These are phyloP conservation scores for Plectosphaerella sp. DNA, from an alignment of 2,329 filamentous ascomycete species.

Conservation along the genomic window DNA sequence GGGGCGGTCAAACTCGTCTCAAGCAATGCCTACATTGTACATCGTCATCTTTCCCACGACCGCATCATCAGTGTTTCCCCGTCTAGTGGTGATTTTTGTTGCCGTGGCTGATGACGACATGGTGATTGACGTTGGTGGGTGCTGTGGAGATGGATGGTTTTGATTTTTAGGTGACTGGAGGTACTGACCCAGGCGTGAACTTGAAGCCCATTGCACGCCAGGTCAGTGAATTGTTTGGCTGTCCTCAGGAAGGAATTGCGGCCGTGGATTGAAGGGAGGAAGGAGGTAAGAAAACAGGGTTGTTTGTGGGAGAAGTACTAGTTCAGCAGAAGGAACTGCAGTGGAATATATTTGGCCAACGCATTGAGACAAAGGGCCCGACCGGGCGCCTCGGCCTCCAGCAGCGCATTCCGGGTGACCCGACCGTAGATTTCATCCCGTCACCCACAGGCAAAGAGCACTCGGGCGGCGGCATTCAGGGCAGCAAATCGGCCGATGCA, in stretches of 20 bases:
- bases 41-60: slow-evolving; percentile 12
- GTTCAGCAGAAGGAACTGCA: no score
- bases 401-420: no score
- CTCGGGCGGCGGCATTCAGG: no score
- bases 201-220: no score
- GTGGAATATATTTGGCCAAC: no score
- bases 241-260: background rate
- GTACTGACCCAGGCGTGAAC: no score
- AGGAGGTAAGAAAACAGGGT: background rate
- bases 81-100: slow-evolving; percentile 7
- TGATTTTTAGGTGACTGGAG: background rate
- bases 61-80: slow-evolving; percentile 5
- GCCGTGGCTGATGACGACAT: slow-evolving; percentile 14
- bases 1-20: background rate
- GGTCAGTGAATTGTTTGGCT: no score
- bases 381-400: no score
- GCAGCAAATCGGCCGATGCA: no score
- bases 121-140: slow-evolving; percentile 1
- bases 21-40: slow-evolving; percentile 14
- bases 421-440: no score
- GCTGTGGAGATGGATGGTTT: background rate
- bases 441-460: no score
- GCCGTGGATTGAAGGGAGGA: background rate
- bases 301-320: background rate
- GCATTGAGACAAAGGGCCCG: no score